Evolutionary conservation across 2,329 filamentous ascomycete genomes (phyloP).

Genomic region (Sporothrix variecibatus): DNA sequence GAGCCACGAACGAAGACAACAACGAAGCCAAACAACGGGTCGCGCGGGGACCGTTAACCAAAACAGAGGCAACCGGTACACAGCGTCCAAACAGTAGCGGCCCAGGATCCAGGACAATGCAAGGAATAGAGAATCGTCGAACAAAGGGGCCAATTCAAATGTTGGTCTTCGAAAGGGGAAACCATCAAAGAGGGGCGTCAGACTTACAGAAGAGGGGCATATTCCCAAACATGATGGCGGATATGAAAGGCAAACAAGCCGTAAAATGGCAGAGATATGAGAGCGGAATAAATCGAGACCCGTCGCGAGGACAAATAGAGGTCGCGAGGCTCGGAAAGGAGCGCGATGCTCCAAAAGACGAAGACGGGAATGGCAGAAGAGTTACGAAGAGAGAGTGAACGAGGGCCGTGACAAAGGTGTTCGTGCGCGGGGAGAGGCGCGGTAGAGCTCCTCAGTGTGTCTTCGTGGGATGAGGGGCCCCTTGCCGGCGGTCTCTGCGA

Average conservation of each 20-base stretch:
- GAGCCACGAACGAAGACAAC: background rate
- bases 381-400: background rate
- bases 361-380: background rate
- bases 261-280: background rate
- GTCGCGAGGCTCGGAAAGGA: background rate
- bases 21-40: background rate
- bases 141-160: background rate
- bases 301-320: background rate
- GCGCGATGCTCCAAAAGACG: background rate
- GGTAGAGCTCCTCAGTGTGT: background rate
- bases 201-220: constrained; percentile 46
- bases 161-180: background rate
- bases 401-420: background rate
- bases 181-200: background rate
- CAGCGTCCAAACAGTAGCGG: background rate
- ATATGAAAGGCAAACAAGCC: background rate
- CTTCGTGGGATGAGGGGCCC: background rate
- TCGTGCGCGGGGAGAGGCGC: constrained; percentile 8
- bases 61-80: background rate
- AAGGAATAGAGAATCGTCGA: background rate
- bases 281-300: background rate
- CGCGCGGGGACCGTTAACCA: background rate
- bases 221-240: constrained; percentile 47
- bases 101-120: constrained; percentile 14
- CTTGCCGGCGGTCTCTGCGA: background rate